Base-by-base conservation (phyloP, 805 yeast genomes). In the Kluyveromyces siamensis region DNA sequence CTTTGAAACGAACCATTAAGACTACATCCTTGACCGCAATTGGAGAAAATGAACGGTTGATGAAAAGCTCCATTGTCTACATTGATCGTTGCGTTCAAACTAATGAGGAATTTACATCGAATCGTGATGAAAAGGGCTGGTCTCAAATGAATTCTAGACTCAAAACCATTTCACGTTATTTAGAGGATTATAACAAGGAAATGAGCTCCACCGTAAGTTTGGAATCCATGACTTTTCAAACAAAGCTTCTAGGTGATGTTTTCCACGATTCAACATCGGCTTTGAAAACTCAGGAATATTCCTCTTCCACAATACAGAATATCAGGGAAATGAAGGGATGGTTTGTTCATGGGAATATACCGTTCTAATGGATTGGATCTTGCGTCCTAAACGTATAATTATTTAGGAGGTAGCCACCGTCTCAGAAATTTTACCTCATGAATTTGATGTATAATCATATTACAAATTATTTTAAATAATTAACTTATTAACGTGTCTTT, bases 301-400 rank as follows among this genome's bases (percentile, higher is more conserved):
- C 25, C 25, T 45, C 19, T 38, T 48, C 21, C 6, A 8, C 37
- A 2, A 50, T 53, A 14, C 53, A 56, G 7, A 58, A 60, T 1
- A 61, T 70, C 10, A 62, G 75, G 40, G 62, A 63, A n/a, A 63
- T 70, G 27, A 71, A 71, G 54, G 75, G 75, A 17, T 66, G 72
- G 66, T 65, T 62, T 50, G 55, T 71, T 42, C 68, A 66, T 48
- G 73, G 75, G 16, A 66, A 60, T 49, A 60, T 64, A 10, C 63
- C 56, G 49, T 30, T 8, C 5, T 30, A 30, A 30, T 30, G 35
- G 14, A 4, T 4, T 4, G 7, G 7, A 11, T 11, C 7, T 30
- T 30, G 25, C 25, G 6, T 6, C 25, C 25, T 21, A 21, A 21
- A 21, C 6, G 25, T 21, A 21, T 4, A 21, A 21, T 21, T 21